These are phyloP conservation scores for Rhodotorula babjevae DNA, from an alignment of 768 basidiomycete genomes.

Conservation along the genomic window DNA sequence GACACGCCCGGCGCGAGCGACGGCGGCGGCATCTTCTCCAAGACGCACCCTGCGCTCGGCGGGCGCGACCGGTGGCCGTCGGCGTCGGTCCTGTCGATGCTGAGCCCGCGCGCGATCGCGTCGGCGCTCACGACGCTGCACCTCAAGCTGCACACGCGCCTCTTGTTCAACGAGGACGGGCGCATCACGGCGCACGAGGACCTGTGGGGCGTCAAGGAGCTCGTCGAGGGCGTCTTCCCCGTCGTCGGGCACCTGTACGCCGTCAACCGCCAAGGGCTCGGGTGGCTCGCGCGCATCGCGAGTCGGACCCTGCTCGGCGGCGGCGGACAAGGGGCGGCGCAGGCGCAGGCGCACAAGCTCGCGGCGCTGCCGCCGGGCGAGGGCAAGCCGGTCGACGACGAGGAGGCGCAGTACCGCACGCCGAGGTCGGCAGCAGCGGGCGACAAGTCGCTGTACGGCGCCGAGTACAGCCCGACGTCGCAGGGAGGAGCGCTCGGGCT, in stretches of 20 bases:
- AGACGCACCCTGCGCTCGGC: slow-evolving; percentile 20
- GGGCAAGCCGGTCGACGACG: neutral
- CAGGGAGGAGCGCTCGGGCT: neutral
- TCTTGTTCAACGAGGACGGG: slow-evolving; percentile 69
- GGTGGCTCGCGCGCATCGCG: slow-evolving; percentile 11
- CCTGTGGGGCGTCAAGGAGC: slow-evolving; percentile 73
- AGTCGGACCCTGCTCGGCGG: slow-evolving; percentile 4
- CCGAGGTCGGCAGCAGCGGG: neutral
- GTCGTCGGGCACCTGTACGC: slow-evolving; percentile 24
- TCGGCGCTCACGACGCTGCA: slow-evolving; percentile 63
- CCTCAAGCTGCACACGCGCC: slow-evolving; percentile 65
- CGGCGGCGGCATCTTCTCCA: slow-evolving; percentile 11
- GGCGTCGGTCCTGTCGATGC: slow-evolving; percentile 2
- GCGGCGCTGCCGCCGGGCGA: neutral
- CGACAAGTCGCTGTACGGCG: neutral
- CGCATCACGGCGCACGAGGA: slow-evolving; percentile 73
- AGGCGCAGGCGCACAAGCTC: neutral
- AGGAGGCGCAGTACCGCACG: slow-evolving; percentile 2
- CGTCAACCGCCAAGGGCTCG: slow-evolving; percentile 27
- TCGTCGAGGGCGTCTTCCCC: slow-evolving; percentile 49
- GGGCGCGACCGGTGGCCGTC: slow-evolving; percentile 28
- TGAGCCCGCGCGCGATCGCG: slow-evolving; percentile 39
- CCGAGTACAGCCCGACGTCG: neutral
- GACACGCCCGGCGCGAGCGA: neutral
- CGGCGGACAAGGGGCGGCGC: neutral